phyloP scores from a whole-genome alignment of 148 eudicot species.

The Vaccinium darrowii region DNA sequence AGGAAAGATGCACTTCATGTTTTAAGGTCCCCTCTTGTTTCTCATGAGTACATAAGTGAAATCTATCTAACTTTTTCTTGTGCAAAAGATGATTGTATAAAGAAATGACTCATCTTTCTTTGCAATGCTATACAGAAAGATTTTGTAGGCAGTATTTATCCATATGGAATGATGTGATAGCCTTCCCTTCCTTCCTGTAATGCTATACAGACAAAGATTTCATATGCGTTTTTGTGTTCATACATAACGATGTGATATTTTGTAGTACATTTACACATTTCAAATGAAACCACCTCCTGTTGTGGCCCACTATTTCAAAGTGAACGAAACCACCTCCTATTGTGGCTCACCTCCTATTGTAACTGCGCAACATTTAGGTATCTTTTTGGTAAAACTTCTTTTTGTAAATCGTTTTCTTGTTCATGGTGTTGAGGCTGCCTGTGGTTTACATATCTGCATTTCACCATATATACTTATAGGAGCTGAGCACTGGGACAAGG shows the following conservation, averaged over 20 bases:
- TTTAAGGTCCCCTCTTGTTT: slow-evolving; percentile 9
- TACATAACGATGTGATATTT: no score
- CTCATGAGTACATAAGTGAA: slow-evolving; percentile 10
- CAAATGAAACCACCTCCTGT: no score
- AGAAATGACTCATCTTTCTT: neutral
- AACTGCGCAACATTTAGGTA: no score
- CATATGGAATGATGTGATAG: neutral
- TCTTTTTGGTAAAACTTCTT: neutral
- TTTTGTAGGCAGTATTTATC: neutral
- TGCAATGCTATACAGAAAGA: neutral
- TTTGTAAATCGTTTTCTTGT: neutral
- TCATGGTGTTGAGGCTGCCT: neutral
- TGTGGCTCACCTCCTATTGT: no score
- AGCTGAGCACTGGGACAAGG: slow-evolving; percentile 4
- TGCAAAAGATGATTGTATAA: slow-evolving; percentile 4
- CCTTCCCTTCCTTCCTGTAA: no score
- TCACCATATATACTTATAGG: neutral
- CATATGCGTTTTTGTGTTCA: no score
- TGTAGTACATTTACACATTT: no score
- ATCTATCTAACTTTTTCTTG: neutral
- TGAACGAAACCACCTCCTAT: no score
- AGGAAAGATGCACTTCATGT: neutral
- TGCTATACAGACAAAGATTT: no score
- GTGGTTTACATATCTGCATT: neutral
- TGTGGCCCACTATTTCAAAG: no score